These are phyloP conservation scores for Amanita phalloides DNA, from an alignment of 768 basidiomycete genomes.

Conservation along the genomic window DNA sequence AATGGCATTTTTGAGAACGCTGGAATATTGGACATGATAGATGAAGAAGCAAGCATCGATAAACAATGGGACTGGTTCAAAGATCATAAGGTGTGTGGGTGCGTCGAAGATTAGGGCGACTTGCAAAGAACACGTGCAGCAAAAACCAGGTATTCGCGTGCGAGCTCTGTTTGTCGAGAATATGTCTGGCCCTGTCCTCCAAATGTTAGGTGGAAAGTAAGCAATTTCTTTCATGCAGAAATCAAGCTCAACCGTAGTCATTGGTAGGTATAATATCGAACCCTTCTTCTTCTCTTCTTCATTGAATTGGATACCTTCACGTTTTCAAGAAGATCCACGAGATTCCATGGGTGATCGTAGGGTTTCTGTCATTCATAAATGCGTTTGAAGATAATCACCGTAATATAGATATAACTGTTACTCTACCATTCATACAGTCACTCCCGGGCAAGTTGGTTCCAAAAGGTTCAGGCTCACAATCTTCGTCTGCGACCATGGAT, in stretches of 20 bases:
- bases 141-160: constrained; percentile 27
- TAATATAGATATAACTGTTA: constrained; percentile 42
- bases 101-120: not conserved
- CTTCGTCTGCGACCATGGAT: constrained; percentile 8
- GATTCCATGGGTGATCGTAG: constrained; percentile 39
- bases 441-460: constrained; percentile 16
- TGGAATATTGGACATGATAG: constrained; percentile 14
- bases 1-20: constrained; percentile 23
- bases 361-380: constrained; percentile 9
- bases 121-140: not conserved
- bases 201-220: constrained; percentile 52
- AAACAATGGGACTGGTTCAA: constrained; percentile 30
- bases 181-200: constrained; percentile 39
- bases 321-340: constrained; percentile 41
- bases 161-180: constrained; percentile 43
- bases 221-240: constrained; percentile 1
- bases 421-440: constrained; percentile 42
- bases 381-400: not conserved
- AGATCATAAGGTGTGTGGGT: constrained; percentile 20
- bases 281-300: constrained; percentile 62
- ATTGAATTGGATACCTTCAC: constrained; percentile 57
- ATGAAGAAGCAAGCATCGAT: constrained; percentile 13
- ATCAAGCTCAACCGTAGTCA: not conserved
- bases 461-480: constrained; percentile 7
- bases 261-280: constrained; percentile 41